phyloP scores from a whole-genome alignment of 2,329 filamentous ascomycete genomes.

The Aspergillus pseudoterreus region DNA sequence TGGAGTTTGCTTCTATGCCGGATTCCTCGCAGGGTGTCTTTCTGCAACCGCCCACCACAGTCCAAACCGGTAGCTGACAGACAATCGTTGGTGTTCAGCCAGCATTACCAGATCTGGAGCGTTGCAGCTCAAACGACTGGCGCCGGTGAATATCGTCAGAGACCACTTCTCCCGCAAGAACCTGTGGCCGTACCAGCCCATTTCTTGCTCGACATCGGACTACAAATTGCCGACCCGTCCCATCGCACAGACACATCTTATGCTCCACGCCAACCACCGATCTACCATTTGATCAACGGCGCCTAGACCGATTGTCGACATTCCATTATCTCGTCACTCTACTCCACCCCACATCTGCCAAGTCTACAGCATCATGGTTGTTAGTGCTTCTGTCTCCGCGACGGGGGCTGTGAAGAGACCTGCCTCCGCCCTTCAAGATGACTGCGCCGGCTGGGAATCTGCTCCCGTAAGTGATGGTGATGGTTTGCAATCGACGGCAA shows the following conservation, averaged over 20 bases:
- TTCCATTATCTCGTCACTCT: neutral
- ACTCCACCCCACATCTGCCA: neutral
- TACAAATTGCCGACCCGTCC: constrained; percentile 3
- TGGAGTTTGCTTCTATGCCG: neutral
- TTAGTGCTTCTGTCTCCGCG: constrained; percentile 20
- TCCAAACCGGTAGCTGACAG: constrained; percentile 8
- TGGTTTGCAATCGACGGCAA: neutral
- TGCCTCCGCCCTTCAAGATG: constrained; percentile 26
- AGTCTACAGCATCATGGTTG: constrained; percentile 24
- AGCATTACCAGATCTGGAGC: constrained; percentile 6
- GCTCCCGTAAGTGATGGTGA: constrained; percentile 23
- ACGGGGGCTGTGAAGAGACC: constrained; percentile 29
- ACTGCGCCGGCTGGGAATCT: constrained; percentile 26
- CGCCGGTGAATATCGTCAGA: neutral
- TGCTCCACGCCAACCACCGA: neutral
- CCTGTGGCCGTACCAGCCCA: neutral
- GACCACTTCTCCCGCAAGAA: neutral
- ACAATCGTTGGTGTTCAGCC: constrained; percentile 2
- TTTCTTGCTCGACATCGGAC: neutral
- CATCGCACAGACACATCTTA: neutral
- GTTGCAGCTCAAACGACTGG: constrained; percentile 6
- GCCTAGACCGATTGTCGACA: neutral
- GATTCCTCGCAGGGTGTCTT: neutral
- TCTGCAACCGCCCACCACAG: constrained; percentile 1
- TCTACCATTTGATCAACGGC: neutral